Base-by-base conservation (phyloP, 2,329 filamentous ascomycete species). In the Fusarium nygamai region DNA sequence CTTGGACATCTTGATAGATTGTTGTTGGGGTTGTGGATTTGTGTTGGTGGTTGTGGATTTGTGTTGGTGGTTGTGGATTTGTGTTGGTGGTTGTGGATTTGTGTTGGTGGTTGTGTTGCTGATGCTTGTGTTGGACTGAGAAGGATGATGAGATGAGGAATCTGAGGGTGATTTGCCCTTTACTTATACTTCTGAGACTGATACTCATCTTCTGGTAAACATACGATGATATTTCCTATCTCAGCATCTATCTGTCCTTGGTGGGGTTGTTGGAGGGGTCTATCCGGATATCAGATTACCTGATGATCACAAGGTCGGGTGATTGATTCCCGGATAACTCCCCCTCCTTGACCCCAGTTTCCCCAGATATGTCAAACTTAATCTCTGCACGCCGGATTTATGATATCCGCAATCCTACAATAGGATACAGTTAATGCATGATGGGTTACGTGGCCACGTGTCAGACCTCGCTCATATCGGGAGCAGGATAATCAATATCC, bases 251-350 rank as follows among this genome's bases (percentile, higher is more conserved):
- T 19, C 12, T 9, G 8, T 1, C 3, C 3, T 24, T 20, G 19
- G 12, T 14, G 33, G 47, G 39, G 34, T 12, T 29, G 11, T 10
- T n/a, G n/a, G 34, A 31, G 24, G 51, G 8, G 24, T 48, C 22
- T 22, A 24, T 66, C 60, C 60, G 63, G 63, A 20, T 64, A 64
- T 47, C 39, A 56, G 8, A 56, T 64, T 56, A 27, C 63, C 63
- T 29, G 19, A 9, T 4, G 20, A 61, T 39, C 61, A 39, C 12
- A 9, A 3, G 10, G 31, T n/a, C 13, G 29, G 16, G 20, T 27
- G 4, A 24, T n/a, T 61, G 54, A 33, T 48, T 39, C n/a, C 61
- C 61, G 34, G 43, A 48, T 8, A 29, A 27, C 2, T n/a, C 7
- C 39, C 27, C 39, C n/a, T 44, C n/a, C 8, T 50, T 14, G 19